Evolutionary conservation across 140 eudicot species (phyloP).

Genomic region (Erigeron philadelphicus): DNA sequence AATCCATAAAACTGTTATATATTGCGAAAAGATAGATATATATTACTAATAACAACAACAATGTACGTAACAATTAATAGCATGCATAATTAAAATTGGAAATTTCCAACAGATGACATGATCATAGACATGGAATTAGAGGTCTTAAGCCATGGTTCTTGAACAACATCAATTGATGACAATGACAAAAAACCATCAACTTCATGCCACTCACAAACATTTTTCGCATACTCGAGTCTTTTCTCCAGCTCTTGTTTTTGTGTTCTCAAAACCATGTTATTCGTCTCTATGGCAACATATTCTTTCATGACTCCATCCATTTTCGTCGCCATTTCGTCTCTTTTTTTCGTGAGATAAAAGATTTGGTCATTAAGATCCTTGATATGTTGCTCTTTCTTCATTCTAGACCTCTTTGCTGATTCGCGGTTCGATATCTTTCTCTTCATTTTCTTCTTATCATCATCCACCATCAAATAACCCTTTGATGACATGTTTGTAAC

Average conservation of each 20-base stretch:
- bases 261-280: slow-evolving; percentile 44
- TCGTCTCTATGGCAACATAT: slow-evolving; percentile 34
- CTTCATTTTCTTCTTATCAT: slow-evolving; percentile 55
- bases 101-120: slow-evolving; percentile 36
- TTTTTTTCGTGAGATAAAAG: slow-evolving; percentile 33
- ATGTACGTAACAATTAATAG: too few relatives aligned
- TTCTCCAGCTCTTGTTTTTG: slow-evolving; percentile 46
- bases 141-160: slow-evolving; percentile 43
- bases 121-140: slow-evolving; percentile 31
- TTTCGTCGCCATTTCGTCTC: not conserved
- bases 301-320: slow-evolving; percentile 19
- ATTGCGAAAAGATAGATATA: too few relatives aligned
- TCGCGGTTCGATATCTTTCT: slow-evolving; percentile 78
- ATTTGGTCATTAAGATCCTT: slow-evolving; percentile 58
- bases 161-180: slow-evolving; percentile 15
- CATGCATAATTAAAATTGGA: slow-evolving; percentile 16
- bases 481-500: slow-evolving; percentile 37
- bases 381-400: slow-evolving; percentile 66
- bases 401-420: slow-evolving; percentile 77
- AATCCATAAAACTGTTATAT: too few relatives aligned
- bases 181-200: slow-evolving; percentile 22
- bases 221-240: slow-evolving; percentile 49
- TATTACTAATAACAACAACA: not conserved
- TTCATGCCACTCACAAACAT: slow-evolving; percentile 30
- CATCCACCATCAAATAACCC: slow-evolving; percentile 38